Conservation (phyloP, 2,329 filamentous ascomycete species). For the Dothidotthia symphoricarpi region DNA sequence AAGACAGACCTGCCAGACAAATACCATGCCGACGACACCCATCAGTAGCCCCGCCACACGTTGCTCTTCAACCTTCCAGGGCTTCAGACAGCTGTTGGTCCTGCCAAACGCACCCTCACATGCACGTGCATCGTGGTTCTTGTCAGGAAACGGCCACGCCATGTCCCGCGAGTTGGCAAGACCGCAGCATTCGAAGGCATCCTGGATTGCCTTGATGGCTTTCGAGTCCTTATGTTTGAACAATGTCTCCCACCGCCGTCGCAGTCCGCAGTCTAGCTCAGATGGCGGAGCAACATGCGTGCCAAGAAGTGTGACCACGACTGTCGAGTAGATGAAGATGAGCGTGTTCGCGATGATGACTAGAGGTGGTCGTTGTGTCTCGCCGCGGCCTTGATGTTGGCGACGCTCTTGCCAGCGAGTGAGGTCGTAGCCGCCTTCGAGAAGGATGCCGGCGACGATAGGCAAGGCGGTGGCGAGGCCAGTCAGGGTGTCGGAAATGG, state of each 20-base stretch:
- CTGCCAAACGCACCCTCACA: constrained; percentile 53
- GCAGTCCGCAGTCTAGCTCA: constrained; percentile 54
- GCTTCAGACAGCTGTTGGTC: constrained; percentile 49
- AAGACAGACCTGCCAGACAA: constrained; percentile 33
- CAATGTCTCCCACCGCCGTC: constrained; percentile 56
- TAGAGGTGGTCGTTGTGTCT: constrained; percentile 35
- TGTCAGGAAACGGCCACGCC: constrained; percentile 60
- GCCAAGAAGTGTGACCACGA: constrained; percentile 48
- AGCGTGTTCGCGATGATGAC: constrained; percentile 41
- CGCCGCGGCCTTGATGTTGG: constrained; percentile 29
- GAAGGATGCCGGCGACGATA: constrained; percentile 44
- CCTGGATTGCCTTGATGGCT: constrained; percentile 61
- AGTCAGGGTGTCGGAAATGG: constrained; percentile 44
- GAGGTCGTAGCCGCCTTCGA: constrained; percentile 42
- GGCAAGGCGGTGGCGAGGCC: constrained; percentile 46
- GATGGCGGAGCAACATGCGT: constrained; percentile 44
- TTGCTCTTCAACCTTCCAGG: constrained; percentile 59
- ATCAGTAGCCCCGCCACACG: constrained; percentile 57
- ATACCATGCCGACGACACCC: constrained; percentile 44
- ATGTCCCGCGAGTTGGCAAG: constrained; percentile 58
- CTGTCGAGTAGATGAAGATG: constrained; percentile 44
- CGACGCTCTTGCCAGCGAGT: constrained; percentile 34
- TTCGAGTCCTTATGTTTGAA: constrained; percentile 53
- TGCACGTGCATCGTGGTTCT: constrained; percentile 28
- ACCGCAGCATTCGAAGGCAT: constrained; percentile 66